Evolutionary conservation across 177 flowering plant genomes (phyloP).

Genomic region (Vitis hybrid): DNA sequence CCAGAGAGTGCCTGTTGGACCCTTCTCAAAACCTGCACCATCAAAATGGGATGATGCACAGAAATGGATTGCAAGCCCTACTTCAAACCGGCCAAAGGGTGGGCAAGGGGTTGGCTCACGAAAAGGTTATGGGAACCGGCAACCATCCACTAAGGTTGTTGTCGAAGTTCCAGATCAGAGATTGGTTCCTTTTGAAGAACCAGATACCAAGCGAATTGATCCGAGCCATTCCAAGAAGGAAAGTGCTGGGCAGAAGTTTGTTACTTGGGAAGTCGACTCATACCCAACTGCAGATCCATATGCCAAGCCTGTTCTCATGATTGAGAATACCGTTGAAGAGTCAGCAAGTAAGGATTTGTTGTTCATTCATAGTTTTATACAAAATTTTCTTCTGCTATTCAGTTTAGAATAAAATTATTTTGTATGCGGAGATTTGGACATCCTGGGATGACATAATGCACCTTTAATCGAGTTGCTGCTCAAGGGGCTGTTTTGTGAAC

Average conservation of each 20-base stretch:
- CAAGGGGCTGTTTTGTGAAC: no score
- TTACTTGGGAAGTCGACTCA: constrained; percentile 47
- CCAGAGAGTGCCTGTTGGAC: constrained; percentile 53
- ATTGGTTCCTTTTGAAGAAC: constrained; percentile 50
- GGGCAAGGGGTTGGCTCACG: constrained; percentile 34
- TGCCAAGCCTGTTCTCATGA: constrained; percentile 43
- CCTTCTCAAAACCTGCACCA: constrained; percentile 76
- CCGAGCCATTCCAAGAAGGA: constrained; percentile 47
- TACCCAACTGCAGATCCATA: constrained; percentile 47
- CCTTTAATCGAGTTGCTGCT: no score
- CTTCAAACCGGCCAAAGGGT: constrained; percentile 47
- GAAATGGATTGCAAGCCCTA: constrained; percentile 92
- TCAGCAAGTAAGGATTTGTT: constrained; percentile 52
- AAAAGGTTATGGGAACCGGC: constrained; percentile 55
- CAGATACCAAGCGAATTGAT: constrained; percentile 75
- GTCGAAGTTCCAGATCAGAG: constrained; percentile 67
- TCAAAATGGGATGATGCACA: constrained; percentile 98
- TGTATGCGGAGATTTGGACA: neutral
- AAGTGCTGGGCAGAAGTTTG: constrained; percentile 42
- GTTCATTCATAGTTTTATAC: neutral
- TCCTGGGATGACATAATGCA: no score
- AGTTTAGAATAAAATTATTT: neutral
- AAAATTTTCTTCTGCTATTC: neutral
- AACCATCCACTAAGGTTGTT: constrained; percentile 52
- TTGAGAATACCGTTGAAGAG: constrained; percentile 48